Base-by-base conservation (phyloP, 345 rosid genomes). In the Aquilaria malaccensis region DNA sequence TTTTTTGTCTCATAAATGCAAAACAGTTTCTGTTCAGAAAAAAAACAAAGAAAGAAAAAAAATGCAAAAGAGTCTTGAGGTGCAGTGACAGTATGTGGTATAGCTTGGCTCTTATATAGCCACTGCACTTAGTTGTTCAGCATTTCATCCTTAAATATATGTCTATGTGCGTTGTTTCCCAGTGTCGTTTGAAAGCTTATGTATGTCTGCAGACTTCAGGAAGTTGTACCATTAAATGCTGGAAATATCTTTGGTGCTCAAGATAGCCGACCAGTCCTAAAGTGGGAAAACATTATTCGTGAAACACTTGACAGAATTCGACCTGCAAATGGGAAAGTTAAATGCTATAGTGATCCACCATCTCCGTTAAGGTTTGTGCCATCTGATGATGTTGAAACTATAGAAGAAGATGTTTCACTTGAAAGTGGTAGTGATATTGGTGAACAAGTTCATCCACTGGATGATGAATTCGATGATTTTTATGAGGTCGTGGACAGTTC, bases 231-330 rank as follows among this genome's bases (percentile, higher is more conserved):
- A 32, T 80, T 93, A 57, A 93, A 84, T 74, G 94, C 98, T 61
- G 98, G 96, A 56, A 93, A 87, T 69, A 83, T 93, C 49, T 89
- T 93, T 60, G 97, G 98, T 51, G 87, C 96, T 30, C 96, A 93
- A 87, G 97, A 93, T 72, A 79, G 65, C 60, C 81, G 90, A 52
- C 91, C 97, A 0, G 88, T 84, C 66, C 71, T 80, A n/a, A 84
- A 75, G 74, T 89, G 97, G 98, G 98, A 89, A 79, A 87, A 80
- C 69, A 79, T 85, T 50, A 81, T 93, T 54, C 91, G 97, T 51
- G 85, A 81, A 32, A 76, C 92, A 50, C 77, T 93, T 45, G 77
- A 81, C 64, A 74, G 87, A 76, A 74, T 84, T 63, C 77, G 72
- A 62, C 88, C 83, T 45, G 66, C 74, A 47, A 61, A 52, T 43